phyloP scores from a whole-genome alignment of 345 rosid genomes.

The Syzygium grande region DNA sequence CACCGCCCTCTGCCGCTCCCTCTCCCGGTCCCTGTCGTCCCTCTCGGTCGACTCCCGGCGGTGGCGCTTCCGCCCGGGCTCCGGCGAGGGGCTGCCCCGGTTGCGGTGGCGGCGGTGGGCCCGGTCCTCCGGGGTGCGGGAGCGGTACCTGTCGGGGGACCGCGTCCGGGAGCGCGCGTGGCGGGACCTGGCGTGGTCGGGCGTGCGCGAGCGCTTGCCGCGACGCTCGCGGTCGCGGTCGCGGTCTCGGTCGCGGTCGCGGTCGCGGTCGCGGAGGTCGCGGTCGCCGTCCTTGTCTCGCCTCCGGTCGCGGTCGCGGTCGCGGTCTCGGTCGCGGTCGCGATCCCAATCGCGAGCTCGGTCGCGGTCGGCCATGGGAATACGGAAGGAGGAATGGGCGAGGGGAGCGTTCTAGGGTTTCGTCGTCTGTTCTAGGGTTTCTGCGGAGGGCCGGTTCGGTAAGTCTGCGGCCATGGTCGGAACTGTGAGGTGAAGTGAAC shows the following conservation, averaged over 20 bases:
- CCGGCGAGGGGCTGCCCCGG: constrained; percentile 53
- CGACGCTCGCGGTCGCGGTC: constrained; percentile 54
- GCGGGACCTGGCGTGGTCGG: constrained; percentile 37
- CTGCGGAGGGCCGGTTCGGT: no score
- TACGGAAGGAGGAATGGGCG: neutral
- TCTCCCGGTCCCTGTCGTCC: constrained; percentile 42
- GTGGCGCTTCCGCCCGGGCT: constrained; percentile 45
- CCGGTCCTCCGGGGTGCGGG: constrained; percentile 47
- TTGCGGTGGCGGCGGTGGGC: constrained; percentile 41
- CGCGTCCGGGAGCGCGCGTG: constrained; percentile 47
- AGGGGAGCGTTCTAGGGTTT: neutral
- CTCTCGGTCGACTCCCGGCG: constrained; percentile 37
- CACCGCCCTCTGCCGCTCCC: constrained; percentile 35
- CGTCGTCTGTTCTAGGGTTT: neutral
- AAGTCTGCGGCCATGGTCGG: no score
- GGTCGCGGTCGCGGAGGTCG: constrained; percentile 30
- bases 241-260: constrained; percentile 33
- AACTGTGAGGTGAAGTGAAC: no score
- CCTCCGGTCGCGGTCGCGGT: constrained; percentile 14
- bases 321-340: constrained; percentile 22
- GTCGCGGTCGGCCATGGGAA: constrained; percentile 26
- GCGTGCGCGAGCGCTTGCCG: constrained; percentile 63
- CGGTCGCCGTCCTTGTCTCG: constrained; percentile 35
- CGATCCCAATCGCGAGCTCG: constrained; percentile 24
- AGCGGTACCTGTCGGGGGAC: constrained; percentile 38